Evolutionary conservation across 768 basidiomycete species (phyloP), one percentile per base, ranked within the genome.

Genomic region (Agaricus bisporus): DNA sequence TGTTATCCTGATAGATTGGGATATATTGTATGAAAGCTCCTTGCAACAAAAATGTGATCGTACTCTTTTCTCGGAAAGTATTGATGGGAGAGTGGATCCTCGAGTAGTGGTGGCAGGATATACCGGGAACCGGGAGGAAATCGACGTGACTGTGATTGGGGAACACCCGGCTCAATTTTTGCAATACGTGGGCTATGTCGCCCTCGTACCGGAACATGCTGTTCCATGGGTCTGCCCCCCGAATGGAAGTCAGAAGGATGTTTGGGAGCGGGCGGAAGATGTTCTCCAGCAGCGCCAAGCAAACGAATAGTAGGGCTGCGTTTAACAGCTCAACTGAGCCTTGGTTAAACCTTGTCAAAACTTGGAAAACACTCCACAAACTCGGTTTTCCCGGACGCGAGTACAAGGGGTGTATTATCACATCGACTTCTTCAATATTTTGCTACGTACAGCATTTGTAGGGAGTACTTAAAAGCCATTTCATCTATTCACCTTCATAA

Each of bases 41-140:
- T 51, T 51, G 39, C 50, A 51, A 25, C 50, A 35, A 17, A 51
- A 32, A 10, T 51, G 50, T 11, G 50, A 51, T 26, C 41, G 50
- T 3, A 14, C 15, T 2, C 41, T 43, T 44, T 51, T 51, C 11
- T 51, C 50, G 12, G 50, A 51, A 10, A 28, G 17, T 15, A 51
- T 51, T n/a, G 32, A 43, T 10, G 50, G 41, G 17, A 51, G 42
- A n/a, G 11, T 51, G 17, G 50, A 51, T 18, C 11, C 29, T 26
- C 9, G 50, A 20, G 50, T 36, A 18, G 41, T 51, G 42, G 29
- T 51, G 8, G 50, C 50, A 4, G 41, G 18, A 28, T 43, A 51
- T 20, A 51, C 50, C 4, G 41, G 50, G 18, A 28, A 51, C 18
- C 41, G 7, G 20, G 50, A 51, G 41, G 50, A 43, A 14, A 51